Base-by-base conservation (phyloP, 345 rosid genomes). In the Heritiera fomes region DNA sequence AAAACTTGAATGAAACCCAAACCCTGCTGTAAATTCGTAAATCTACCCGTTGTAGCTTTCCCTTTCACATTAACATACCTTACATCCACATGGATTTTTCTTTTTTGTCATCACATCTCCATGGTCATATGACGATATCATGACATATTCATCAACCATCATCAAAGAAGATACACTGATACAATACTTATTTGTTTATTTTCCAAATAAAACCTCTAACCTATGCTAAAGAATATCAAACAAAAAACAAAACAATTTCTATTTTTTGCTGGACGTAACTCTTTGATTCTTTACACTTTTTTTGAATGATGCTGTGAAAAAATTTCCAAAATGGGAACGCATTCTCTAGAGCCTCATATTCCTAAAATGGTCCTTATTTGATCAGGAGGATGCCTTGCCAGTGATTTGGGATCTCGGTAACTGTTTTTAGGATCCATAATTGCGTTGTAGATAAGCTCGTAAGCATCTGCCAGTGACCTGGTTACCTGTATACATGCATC, bases 321-420 rank as follows among this genome's bases (percentile, higher is more conserved):
- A 32, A 32, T 1, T 23, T 20, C 17, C 40, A 49, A 47, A 10
- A 47, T 23, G 34, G 38, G 32, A 75, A 59, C 28, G 8, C 47
- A 49, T 8, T 34, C n/a, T 32, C 7, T 18, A 65, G 2, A 61
- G 38, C 50, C 69, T 94, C 84, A 94, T 80, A 96, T 89, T 61
- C 99, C 99, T 79, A 96, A 83, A 77, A 96, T 94, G 84, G 98
- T 96, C 84, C 93, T 84, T 64, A 94, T 96, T 75, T 94, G 99
- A 82, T 91, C 94, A 0, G 98, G 99, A 77, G 98, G 98, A 84
- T 96, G 98, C 86, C 98, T 89, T 1, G 91, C 99, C 79, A 96
- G 87, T 28, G 97, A 86, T 79, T 88, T 91, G 4, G 98, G 98
- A 55, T 94, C 99, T 4, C 90, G 84, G 71, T 94, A 92, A 13